A percentile compares a stretch with the other conserved stretches of the same genome.
Evolutionary conservation across 2,329 filamentous ascomycete species (phyloP).

Genomic region (Fusarium xyrophilum): DNA sequence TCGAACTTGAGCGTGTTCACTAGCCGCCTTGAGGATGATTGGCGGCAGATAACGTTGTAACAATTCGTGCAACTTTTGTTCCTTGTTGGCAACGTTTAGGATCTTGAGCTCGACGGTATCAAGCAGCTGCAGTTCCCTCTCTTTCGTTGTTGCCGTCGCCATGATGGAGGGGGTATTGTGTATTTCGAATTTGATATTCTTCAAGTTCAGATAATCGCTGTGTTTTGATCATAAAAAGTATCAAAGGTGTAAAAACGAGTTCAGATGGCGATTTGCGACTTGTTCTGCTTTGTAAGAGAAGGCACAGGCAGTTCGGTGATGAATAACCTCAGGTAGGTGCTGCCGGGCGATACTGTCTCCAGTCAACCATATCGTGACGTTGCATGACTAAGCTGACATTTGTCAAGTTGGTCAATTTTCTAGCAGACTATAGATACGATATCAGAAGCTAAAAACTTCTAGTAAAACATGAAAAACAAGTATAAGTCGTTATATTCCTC

Average conservation of each 20-base stretch:
- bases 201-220: background rate
- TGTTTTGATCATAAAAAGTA: background rate
- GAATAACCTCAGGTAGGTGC: conserved; percentile 18
- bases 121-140: conserved; percentile 80
- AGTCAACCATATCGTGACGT: conserved; percentile 37
- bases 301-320: conserved; percentile 38
- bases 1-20: conserved; percentile 79
- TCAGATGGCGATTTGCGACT: background rate
- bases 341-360: conserved; percentile 13
- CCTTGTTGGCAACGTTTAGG: conserved; percentile 77
- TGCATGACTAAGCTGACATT: conserved; percentile 36
- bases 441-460: background rate
- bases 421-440: background rate
- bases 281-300: background rate
- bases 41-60: conserved; percentile 82
- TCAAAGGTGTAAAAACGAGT: background rate
- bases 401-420: background rate
- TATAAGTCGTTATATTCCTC: fast-evolving
- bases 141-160: conserved; percentile 56
- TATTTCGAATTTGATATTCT: background rate
- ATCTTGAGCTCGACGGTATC: conserved; percentile 88
- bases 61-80: conserved; percentile 79
- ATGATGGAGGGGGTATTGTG: conserved; percentile 39
- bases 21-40: conserved; percentile 84
- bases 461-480: background rate